Evolutionary conservation across 1,284 basidiomycete species (phyloP).

Genomic region (Ceratobasidium sp.): DNA sequence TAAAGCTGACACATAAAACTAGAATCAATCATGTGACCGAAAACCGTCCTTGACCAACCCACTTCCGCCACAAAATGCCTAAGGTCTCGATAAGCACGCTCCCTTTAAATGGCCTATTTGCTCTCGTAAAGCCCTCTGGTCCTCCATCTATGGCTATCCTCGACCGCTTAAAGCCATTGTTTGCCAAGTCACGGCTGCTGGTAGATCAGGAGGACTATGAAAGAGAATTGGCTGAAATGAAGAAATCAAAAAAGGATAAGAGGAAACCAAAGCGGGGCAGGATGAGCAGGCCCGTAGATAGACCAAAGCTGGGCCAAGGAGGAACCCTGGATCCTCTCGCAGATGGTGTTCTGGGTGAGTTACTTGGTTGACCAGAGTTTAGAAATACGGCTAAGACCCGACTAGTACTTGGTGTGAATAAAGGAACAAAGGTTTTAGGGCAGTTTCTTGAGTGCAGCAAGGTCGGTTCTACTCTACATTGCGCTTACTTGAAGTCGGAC

Average conservation of each 20-base stretch:
- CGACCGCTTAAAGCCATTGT: conserved; percentile 85
- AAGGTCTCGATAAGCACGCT: conserved; percentile 67
- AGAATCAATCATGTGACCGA: conserved; percentile 16
- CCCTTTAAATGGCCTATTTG: conserved; percentile 86
- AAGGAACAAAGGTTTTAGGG: conserved; percentile 89
- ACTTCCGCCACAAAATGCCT: conserved; percentile 66
- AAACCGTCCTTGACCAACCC: neutral
- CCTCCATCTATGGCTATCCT: conserved; percentile 92
- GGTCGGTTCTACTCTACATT: conserved; percentile 61
- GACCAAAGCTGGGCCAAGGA: conserved; percentile 88
- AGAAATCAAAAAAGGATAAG: conserved; percentile 56
- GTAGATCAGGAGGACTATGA: conserved; percentile 58
- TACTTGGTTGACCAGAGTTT: conserved; percentile 11
- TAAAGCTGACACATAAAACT: neutral
- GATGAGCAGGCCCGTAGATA: conserved; percentile 35
- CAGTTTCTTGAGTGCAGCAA: conserved; percentile 93
- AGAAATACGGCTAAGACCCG: neutral
- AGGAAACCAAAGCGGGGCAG: conserved; percentile 30
- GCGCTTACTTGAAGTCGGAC: conserved; percentile 39
- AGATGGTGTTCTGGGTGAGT: conserved; percentile 86
- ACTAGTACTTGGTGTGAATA: conserved; percentile 89
- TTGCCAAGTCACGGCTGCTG: conserved; percentile 85
- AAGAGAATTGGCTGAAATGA: conserved; percentile 58
- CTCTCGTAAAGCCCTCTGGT: conserved; percentile 86
- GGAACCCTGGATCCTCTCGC: conserved; percentile 97